Evolutionary conservation across 2,329 filamentous ascomycete species (phyloP).

Genomic region (Talaromyces sp.): DNA sequence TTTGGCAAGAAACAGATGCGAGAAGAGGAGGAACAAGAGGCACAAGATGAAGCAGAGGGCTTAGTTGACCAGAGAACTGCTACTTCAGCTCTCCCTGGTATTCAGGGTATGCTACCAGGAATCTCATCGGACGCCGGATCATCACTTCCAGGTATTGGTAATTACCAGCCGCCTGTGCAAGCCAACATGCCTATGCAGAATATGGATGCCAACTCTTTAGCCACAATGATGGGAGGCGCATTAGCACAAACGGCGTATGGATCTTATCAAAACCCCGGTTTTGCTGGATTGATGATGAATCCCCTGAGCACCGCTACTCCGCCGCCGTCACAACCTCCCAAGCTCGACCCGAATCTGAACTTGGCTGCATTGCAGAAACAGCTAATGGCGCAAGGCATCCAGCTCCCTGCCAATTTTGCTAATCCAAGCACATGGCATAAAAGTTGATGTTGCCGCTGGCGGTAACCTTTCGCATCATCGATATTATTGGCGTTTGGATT

Average conservation of each 20-base stretch:
- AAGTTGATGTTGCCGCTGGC: constrained; percentile 29
- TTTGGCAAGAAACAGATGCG: constrained; percentile 74
- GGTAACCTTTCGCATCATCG: constrained; percentile 3
- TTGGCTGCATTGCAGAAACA: constrained; percentile 39
- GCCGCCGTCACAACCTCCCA: constrained; percentile 23
- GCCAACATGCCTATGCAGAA: constrained; percentile 42
- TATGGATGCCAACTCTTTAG: constrained; percentile 46
- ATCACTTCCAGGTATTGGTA: constrained; percentile 48
- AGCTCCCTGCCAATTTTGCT: constrained; percentile 34
- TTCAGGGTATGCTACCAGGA: constrained; percentile 56
- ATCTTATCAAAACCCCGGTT: constrained; percentile 29
- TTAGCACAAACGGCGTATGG: constrained; percentile 26
- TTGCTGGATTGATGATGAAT: constrained; percentile 39
- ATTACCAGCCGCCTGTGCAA: constrained; percentile 36
- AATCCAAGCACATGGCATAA: constrained; percentile 41
- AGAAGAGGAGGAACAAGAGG: constrained; percentile 90
- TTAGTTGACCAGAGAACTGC: constrained; percentile 83
- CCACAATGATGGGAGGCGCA: constrained; percentile 48
- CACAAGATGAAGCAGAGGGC: constrained; percentile 89
- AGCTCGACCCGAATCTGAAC: constrained; percentile 39
- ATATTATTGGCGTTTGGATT: constrained; percentile 2
- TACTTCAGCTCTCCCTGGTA: constrained; percentile 52
- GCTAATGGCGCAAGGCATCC: constrained; percentile 34
- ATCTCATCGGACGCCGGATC: constrained; percentile 42
- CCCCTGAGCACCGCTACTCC: constrained; percentile 50